Evolutionary conservation across 768 basidiomycete species (phyloP), one percentile per base, ranked within the genome.

Genomic region (Russula griseocarnosa): DNA sequence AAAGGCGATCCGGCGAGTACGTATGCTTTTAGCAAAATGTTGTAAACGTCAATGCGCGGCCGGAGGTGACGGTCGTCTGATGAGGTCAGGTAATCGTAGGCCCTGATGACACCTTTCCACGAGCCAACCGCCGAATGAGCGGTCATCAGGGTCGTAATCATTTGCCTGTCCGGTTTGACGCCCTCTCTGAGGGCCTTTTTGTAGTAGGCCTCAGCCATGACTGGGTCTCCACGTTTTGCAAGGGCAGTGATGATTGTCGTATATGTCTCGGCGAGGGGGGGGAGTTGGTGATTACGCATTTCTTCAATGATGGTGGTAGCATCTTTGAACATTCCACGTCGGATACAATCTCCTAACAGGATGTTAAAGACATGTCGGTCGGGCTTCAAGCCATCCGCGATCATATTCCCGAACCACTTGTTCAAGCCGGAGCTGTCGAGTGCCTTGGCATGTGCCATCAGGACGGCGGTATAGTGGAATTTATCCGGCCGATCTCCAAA

Each of bases 21-120:
- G 70, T 92, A 89, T 2, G 92, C 92, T 74, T 91, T 92, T 68
- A 96, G 76, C 28, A 97, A 79, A 28, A 84, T 84, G 73, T 93
- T 93, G 74, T 85, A 87, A 57, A 87, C 79, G 55, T 84, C 81
- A 71, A 88, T 80, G 47, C 81, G 77, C 44, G 85, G 76, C 56
- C 76, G 72, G 49, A 77, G 73, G 47, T 76, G 71, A 59, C 76
- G 74, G 59, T 68, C 55, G 13, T 71, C 70, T 32, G 77, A 71
- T 40, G 76, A 69, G 42, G 74, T 73, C 51, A 92, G 75, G 67
- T 82, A 84, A 67, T 87, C 83, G 70, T 88, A 96, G 14, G 85
- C 76, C 26, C 82, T 79, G 62, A 92, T 79, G 22, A 87, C 92
- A 28, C 86, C 86, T 51, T 76, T 73, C 92, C 92, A 97, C 13